A percentile compares a stretch with the other conserved stretches of the same genome.
phyloP scores from a whole-genome alignment of 2,329 filamentous ascomycete genomes.

The Xylaria sp. region DNA sequence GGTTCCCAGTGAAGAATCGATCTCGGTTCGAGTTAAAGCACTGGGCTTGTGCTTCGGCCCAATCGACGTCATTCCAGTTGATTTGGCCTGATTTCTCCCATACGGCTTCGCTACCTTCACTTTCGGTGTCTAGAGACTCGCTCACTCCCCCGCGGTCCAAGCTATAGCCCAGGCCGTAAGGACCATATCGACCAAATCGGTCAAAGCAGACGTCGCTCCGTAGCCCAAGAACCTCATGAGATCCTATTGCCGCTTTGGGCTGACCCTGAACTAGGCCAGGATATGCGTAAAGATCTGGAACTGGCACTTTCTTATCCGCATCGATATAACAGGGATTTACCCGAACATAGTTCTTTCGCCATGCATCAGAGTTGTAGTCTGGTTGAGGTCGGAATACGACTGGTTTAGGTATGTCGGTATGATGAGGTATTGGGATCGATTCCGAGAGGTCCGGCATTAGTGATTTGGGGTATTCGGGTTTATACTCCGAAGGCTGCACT shows the following conservation, averaged over 20 bases:
- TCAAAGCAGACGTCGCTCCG: constrained; percentile 87
- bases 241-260: constrained; percentile 81
- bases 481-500: constrained; percentile 70
- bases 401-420: constrained; percentile 57
- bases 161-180: constrained; percentile 88
- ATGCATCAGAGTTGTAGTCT: constrained; percentile 67
- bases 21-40: constrained; percentile 70
- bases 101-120: constrained; percentile 71
- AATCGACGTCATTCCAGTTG: constrained; percentile 66
- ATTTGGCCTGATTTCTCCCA: constrained; percentile 67
- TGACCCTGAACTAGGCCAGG: constrained; percentile 78
- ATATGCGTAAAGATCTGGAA: constrained; percentile 75
- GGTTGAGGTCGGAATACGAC: constrained; percentile 76
- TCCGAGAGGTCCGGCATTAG: constrained; percentile 33
- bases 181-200: constrained; percentile 83
- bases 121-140: constrained; percentile 78
- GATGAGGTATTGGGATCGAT: constrained; percentile 45
- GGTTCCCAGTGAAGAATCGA: constrained; percentile 65
- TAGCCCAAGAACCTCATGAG: constrained; percentile 78
- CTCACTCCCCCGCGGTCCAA: constrained; percentile 76
- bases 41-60: constrained; percentile 64
- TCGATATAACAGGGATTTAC: constrained; percentile 74
- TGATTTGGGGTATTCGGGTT: constrained; percentile 76
- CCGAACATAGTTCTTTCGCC: constrained; percentile 62
- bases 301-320: constrained; percentile 63